Conservation (phyloP, 345 rosid genomes). For the Arabis alpina region DNA sequence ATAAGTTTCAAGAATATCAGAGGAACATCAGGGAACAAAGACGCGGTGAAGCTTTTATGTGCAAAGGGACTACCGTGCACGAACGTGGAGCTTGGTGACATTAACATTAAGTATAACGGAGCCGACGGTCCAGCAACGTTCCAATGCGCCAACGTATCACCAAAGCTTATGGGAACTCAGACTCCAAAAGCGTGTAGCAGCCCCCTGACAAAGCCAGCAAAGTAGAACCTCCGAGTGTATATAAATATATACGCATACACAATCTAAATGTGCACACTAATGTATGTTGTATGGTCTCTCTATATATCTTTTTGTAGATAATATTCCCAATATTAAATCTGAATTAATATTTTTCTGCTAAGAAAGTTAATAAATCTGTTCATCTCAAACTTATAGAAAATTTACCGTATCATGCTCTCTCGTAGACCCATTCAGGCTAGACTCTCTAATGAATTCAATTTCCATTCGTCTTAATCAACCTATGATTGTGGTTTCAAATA, state of each 20-base stretch:
- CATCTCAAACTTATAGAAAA: too few relatives aligned
- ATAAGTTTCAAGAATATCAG: conserved; percentile 40
- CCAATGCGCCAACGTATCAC: conserved; percentile 50
- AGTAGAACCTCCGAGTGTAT: conserved; percentile 27
- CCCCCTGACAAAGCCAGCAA: conserved; percentile 39
- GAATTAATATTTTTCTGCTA: too few relatives aligned
- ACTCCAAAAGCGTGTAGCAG: conserved; percentile 44
- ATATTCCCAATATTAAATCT: too few relatives aligned
- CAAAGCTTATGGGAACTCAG: conserved; percentile 36
- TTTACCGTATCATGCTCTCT: too few relatives aligned
- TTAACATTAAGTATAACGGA: conserved; percentile 48
- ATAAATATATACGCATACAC: conserved; percentile 8
- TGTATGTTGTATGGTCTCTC: conserved; percentile 18
- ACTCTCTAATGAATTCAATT: too few relatives aligned
- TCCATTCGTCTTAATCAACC: too few relatives aligned
- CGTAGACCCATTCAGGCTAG: too few relatives aligned
- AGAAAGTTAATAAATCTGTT: too few relatives aligned
- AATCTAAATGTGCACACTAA: conserved; percentile 26
- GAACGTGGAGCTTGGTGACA: conserved; percentile 46
- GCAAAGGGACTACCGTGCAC: conserved; percentile 51
- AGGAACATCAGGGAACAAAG: conserved; percentile 53
- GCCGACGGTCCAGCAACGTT: conserved; percentile 38
- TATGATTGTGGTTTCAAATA: too few relatives aligned
- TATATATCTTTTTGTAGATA: background rate
- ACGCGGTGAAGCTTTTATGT: conserved; percentile 54